phyloP scores from a whole-genome alignment of 768 basidiomycete genomes.

The Cystoderma amianthinum region DNA sequence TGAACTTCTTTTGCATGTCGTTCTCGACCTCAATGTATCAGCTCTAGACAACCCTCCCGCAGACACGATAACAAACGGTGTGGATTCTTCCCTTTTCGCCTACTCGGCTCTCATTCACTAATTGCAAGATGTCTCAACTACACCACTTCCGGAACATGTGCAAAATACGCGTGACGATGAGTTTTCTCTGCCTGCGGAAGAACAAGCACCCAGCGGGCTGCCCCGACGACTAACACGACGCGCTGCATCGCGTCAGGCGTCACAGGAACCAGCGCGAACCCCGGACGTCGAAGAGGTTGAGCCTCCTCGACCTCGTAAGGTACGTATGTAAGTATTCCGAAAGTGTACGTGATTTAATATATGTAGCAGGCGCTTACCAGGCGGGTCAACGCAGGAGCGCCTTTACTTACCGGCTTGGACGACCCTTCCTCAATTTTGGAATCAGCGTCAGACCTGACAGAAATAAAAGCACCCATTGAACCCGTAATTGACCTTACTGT shows the following conservation, averaged over 20 bases:
- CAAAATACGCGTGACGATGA: slow-evolving; percentile 50
- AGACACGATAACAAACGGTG: slow-evolving; percentile 9
- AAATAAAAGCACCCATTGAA: slow-evolving; percentile 8
- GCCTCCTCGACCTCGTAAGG: slow-evolving; percentile 21
- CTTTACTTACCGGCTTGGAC: slow-evolving; percentile 35
- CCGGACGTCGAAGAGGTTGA: slow-evolving; percentile 8
- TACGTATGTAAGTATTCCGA: slow-evolving; percentile 8
- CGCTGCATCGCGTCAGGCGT: slow-evolving; percentile 31
- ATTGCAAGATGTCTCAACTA: slow-evolving; percentile 8
- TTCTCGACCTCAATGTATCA: slow-evolving; percentile 27
- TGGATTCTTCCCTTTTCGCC: neutral
- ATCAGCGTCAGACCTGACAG: slow-evolving; percentile 17
- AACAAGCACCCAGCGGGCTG: too few species aligned
- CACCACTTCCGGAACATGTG: slow-evolving; percentile 41
- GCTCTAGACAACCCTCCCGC: slow-evolving; percentile 13
- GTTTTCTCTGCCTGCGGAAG: slow-evolving; percentile 31
- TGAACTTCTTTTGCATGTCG: slow-evolving; percentile 46
- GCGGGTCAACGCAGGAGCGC: slow-evolving; percentile 28
- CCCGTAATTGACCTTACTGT: slow-evolving; percentile 14
- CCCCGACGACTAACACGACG: slow-evolving; percentile 25
- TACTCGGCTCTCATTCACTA: neutral
- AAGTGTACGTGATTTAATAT: neutral
- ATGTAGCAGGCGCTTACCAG: slow-evolving; percentile 40
- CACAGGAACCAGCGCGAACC: slow-evolving; percentile 22
- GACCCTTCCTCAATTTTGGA: slow-evolving; percentile 34